Evolutionary conservation across 2,329 filamentous ascomycete genomes (phyloP), one percentile per base, ranked within the genome.

Genomic region (Trichoderma oligosporum): DNA sequence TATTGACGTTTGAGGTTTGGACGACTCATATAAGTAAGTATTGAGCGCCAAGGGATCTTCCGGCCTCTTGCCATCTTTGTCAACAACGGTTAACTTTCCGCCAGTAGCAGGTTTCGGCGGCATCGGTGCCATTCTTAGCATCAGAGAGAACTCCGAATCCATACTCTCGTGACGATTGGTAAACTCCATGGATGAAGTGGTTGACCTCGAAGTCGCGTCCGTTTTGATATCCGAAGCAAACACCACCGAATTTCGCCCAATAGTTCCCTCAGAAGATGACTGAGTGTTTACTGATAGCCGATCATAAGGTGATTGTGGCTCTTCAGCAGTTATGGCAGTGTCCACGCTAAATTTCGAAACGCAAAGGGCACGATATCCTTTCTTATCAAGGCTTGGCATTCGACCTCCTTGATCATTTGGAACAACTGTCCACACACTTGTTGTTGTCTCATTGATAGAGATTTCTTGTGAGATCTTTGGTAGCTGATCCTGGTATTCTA

Each of bases 191-290:
- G 42, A 45, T 60, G 35, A 20, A 22, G 36, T 42, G 25, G 24
- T 22, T 16, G 25, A n/a, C 14, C 31, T n/a, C 31, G 36, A 60
- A 58, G 48, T 11, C 42, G 57, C 25, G 8, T 25, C 20, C 5
- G 27, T 5, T 7, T 49, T 56, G 4, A 6, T 4, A 20, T 56
- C 44, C 7, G 54, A 12, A 12, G 67, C 58, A 7, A 79, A 78
- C 41, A 82, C 68, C 2, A 82, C 71, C 2, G 78, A 82, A 3
- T 79, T 82, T 48, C 72, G 74, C 16, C 78, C 75, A 62, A 76
- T 75, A 16, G 64, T 64, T 44, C 66, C 70, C 12, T 68, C 66
- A 52, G 64, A 49, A 27, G 66, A 57, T 44, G 48, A 48, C 16
- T 53, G 56, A 39, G 41, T 57, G 4, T 47, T 49, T 29, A 51